Base-by-base conservation (phyloP, 2,329 filamentous ascomycete species). In the Fusarium tjaetaba region DNA sequence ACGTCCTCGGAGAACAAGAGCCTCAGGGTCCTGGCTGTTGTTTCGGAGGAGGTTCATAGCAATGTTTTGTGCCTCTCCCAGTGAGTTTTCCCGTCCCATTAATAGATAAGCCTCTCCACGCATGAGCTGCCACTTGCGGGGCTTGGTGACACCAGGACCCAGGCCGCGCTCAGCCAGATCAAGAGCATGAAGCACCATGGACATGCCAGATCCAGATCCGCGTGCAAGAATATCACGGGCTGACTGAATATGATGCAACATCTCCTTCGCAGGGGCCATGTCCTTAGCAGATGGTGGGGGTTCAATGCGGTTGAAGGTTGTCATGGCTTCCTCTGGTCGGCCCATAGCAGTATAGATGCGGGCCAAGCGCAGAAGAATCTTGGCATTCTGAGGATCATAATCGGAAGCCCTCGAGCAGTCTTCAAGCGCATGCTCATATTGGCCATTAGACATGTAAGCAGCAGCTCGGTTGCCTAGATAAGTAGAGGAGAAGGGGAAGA, bases 391-490 rank as follows among this genome's bases (percentile, higher is more conserved):
- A 1, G 95, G 92, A 73, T 98, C 95, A 48, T 97, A 85, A 74
- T 96, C 92, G 75, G 94, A 91, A 11, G 96, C 94, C 61, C 88
- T 89, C 78, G 91, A 92, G 84, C 94, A 96, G 83, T 99, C 96
- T 63, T 96, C 94, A 68, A 98, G 86, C 22, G 96, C 96, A 71
- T 92, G 88, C 65, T 88, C 85, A 81, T 92, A 98, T 79, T 92
- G 91, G 76, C 92, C 92, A 67, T 94, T 94, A 60, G 94, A 94
- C 88, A 99, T 97, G 85, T 94, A 94, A 41, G 96, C 96, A 36
- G 96, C 96, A 43, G 96, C 95, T 79, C 96, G 93, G 87, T 99
- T 99, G 82, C 94, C 96, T 74, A 97, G 89, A 83, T 97, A 98
- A 51, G 95, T 97, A 41, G 95, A 87, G 58, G 95, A 97, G 77